A percentile compares a stretch with the other conserved stretches of the same genome.
These are phyloP conservation scores for Boletellus ananas DNA, from an alignment of 768 basidiomycete genomes.

Conservation along the genomic window DNA sequence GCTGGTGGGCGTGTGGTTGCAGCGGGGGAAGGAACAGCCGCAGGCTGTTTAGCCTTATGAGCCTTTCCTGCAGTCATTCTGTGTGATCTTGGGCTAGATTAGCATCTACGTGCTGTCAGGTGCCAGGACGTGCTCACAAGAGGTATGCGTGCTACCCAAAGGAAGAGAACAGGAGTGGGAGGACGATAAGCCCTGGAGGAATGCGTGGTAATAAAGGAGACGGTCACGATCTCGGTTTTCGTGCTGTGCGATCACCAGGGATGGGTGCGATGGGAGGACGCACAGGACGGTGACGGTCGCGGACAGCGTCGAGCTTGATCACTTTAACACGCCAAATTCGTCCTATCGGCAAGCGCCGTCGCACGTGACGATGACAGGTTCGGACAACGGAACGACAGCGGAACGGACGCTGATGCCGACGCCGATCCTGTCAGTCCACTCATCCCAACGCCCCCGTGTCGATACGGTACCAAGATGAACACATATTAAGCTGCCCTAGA, in stretches of 20 bases:
- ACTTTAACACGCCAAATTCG: constrained; percentile 31
- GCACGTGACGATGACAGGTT: constrained; percentile 24
- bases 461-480: too few relatives aligned
- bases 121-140: constrained; percentile 12
- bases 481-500: too few relatives aligned
- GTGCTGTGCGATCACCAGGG: constrained; percentile 17
- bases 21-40: constrained; percentile 2
- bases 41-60: constrained; percentile 24
- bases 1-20: constrained; percentile 7
- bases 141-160: constrained; percentile 5
- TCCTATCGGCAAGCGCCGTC: constrained; percentile 29
- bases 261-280: constrained; percentile 19
- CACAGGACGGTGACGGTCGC: constrained; percentile 13
- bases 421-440: background rate
- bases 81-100: constrained; percentile 14
- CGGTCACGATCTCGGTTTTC: constrained; percentile 14
- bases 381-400: constrained; percentile 18
- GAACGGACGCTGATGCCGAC: constrained; percentile 6
- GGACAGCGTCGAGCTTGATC: constrained; percentile 24
- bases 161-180: background rate
- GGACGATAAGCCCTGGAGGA: background rate
- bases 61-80: constrained; percentile 31
- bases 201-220: background rate
- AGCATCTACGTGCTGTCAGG: constrained; percentile 3
- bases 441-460: too few relatives aligned